Conservation (phyloP, 371 early-diverging fungal species). For the Apophysomyces trapeziformis region DNA sequence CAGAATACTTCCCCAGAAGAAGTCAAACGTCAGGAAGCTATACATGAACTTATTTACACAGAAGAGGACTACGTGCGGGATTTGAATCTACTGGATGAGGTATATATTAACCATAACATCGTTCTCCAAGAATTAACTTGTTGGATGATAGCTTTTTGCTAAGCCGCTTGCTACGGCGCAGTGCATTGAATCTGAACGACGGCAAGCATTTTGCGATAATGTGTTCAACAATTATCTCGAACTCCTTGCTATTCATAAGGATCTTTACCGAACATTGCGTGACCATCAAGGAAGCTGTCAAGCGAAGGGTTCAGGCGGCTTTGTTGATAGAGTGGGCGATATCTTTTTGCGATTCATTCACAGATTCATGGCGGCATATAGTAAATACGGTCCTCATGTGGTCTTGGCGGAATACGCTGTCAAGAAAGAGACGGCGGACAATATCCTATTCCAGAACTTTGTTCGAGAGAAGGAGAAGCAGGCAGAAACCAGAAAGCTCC, state of each 20-base stretch:
- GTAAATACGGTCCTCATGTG: conserved; percentile 84
- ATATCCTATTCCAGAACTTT: conserved; percentile 71
- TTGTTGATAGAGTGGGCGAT: conserved; percentile 84
- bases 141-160: conserved; percentile 24
- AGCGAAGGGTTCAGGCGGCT: conserved; percentile 40
- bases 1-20: conserved; percentile 75
- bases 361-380: conserved; percentile 69
- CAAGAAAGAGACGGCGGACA: conserved; percentile 69
- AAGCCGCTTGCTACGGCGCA: conserved; percentile 29
- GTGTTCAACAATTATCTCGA: conserved; percentile 84
- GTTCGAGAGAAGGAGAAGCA: conserved; percentile 60
- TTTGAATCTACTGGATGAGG: conserved; percentile 44
- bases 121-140: neutral
- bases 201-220: conserved; percentile 68
- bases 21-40: conserved; percentile 88
- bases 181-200: conserved; percentile 56
- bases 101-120: neutral
- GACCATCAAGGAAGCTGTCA: conserved; percentile 65
- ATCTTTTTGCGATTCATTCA: conserved; percentile 71
- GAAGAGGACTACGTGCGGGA: conserved; percentile 92
- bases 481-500: conserved; percentile 67
- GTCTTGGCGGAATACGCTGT: conserved; percentile 76
- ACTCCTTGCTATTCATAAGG: conserved; percentile 69
- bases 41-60: conserved; percentile 89
- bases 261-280: conserved; percentile 65